Base-by-base conservation (phyloP, 805 yeast genomes). In the Crinitomyces ghanaensis region DNA sequence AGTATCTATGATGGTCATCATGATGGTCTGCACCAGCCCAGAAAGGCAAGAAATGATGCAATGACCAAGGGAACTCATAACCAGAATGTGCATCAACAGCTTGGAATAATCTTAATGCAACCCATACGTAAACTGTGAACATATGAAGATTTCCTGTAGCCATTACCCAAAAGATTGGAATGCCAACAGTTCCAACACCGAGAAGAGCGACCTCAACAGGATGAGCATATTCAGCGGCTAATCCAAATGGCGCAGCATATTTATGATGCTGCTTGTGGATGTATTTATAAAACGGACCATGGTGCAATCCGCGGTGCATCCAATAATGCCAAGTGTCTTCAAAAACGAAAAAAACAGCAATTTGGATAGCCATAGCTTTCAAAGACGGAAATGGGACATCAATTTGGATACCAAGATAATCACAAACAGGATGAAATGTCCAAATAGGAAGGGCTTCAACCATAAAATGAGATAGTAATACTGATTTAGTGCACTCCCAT, bases 21-120 rank as follows among this genome's bases (percentile, higher is more conserved):
- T 88, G 97, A 60, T 88, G 97, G 51, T 82, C 95, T 15, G 96
- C 95, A 45, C 97, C 97, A 3, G 96, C 94, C 96, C 97, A 86
- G 62, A 91, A 72, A 31, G 96, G 96, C 40, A 88, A 56, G 60
- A 88, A 74, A 55, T 85, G 84, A 62, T 84, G 91, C 53, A 88
- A 68, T 4, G 95, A 83, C 83, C 93, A 77, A 42, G 98, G 97
- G 74, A 88, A 88, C 56, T 88, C 97, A 60, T 88, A 91, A 38
- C 97, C 98, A 8, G 96, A 85, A 60, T 88, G 98, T 17, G 96
- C 79, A 57, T 88, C 98, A 38, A 88, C 88, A 18, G 98, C 98
- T 68, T 88, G 98, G 66, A 80, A 77, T 48, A 88, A 71, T 60
- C 97, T 74, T 49, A 83, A 61, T 6, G 81, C 67, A 51, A 88